Conservation (phyloP, 2,329 filamentous ascomycete genomes). For the Drechslerella stenobrocha region DNA sequence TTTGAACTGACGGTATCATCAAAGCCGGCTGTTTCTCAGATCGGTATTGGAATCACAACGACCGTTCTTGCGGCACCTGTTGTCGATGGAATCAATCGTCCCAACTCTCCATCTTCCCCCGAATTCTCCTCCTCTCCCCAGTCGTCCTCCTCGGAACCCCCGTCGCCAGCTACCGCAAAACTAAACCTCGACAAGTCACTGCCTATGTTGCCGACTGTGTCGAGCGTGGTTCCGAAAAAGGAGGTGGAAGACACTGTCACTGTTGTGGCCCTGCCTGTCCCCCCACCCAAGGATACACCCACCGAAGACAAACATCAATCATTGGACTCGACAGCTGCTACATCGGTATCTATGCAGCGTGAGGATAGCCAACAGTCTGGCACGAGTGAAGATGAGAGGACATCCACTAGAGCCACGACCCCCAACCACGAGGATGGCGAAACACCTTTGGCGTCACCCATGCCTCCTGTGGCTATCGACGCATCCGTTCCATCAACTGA, state of each 20-base stretch:
- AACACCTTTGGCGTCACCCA: slow-evolving; percentile 38
- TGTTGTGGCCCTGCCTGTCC: slow-evolving; percentile 16
- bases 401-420: slow-evolving; percentile 50
- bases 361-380: slow-evolving; percentile 42
- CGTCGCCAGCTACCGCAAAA: slow-evolving; percentile 24
- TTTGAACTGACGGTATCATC: slow-evolving; percentile 67
- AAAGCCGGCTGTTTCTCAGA: slow-evolving; percentile 27
- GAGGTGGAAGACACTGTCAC: slow-evolving; percentile 9
- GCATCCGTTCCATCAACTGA: slow-evolving; percentile 4
- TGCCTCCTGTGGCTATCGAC: slow-evolving; percentile 12
- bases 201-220: slow-evolving; percentile 20
- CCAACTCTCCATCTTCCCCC: background rate
- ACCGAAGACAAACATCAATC: slow-evolving; percentile 29
- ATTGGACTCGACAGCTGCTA: slow-evolving; percentile 16
- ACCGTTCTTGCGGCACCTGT: slow-evolving; percentile 40
- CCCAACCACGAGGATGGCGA: slow-evolving; percentile 48
- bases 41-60: slow-evolving; percentile 46
- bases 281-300: slow-evolving; percentile 33
- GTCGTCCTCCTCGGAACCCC: slow-evolving; percentile 14
- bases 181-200: slow-evolving; percentile 43
- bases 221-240: slow-evolving; percentile 17
- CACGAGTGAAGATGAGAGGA: slow-evolving; percentile 36
- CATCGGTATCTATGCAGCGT: slow-evolving; percentile 43
- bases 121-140: background rate
- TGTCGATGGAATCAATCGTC: slow-evolving; percentile 35